Conservation (phyloP, 2,329 filamentous ascomycete species). For the Exophiala phaeomuriformis region DNA sequence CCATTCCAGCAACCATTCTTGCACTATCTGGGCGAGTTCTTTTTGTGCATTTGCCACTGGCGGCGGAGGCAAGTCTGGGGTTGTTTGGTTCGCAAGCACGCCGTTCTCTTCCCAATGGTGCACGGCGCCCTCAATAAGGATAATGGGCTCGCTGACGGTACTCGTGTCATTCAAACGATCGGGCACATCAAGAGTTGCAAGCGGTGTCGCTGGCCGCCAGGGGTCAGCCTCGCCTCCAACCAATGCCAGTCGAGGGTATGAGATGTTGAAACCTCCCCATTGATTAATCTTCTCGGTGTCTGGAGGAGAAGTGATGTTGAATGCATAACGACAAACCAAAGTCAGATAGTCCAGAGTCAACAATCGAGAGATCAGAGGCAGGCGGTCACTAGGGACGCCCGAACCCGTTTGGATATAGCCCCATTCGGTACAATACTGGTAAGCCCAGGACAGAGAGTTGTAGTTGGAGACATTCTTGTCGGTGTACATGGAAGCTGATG, state of each 20-base stretch:
- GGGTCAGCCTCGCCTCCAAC: slow-evolving; percentile 73
- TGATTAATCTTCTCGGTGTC: slow-evolving; percentile 64
- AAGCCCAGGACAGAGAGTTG: slow-evolving; percentile 46
- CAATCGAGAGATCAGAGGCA: slow-evolving; percentile 65
- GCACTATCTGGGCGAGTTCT: slow-evolving; percentile 55
- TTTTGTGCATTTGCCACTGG: slow-evolving; percentile 49
- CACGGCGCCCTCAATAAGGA: slow-evolving; percentile 66
- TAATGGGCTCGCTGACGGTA: slow-evolving; percentile 60
- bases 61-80: slow-evolving; percentile 49
- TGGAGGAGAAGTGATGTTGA: slow-evolving; percentile 60
- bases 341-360: slow-evolving; percentile 58
- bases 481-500: slow-evolving; percentile 38
- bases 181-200: slow-evolving; percentile 53
- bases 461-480: slow-evolving; percentile 40
- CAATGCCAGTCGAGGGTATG: slow-evolving; percentile 67
- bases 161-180: slow-evolving; percentile 43
- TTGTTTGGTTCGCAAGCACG: slow-evolving; percentile 53
- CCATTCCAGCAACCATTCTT: slow-evolving; percentile 61
- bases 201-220: slow-evolving; percentile 67
- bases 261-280: slow-evolving; percentile 65
- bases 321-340: slow-evolving; percentile 57
- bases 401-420: slow-evolving; percentile 70
- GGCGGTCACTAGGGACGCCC: slow-evolving; percentile 55
- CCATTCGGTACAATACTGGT: slow-evolving; percentile 58
- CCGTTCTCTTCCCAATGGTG: slow-evolving; percentile 60